Evolutionary conservation across 768 basidiomycete genomes (phyloP).

Genomic region (Termitomyces bulborhizus): DNA sequence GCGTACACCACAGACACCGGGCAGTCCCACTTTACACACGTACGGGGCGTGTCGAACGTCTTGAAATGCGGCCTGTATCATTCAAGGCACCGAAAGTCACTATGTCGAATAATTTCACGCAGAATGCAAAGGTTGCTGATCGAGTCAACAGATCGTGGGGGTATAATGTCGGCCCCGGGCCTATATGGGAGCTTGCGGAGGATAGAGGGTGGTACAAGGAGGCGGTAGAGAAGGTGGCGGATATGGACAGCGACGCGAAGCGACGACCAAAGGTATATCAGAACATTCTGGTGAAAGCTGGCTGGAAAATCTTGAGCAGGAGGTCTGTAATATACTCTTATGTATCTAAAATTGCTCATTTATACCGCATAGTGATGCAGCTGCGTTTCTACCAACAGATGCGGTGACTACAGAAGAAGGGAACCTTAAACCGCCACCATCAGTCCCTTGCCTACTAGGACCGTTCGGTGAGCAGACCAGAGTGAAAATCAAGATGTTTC

Average conservation of each 20-base stretch:
- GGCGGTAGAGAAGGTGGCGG: slow-evolving; percentile 25
- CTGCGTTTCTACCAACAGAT: slow-evolving; percentile 55
- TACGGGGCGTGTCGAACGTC: slow-evolving; percentile 52
- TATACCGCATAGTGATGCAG: slow-evolving; percentile 39
- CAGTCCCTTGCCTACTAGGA: slow-evolving; percentile 62
- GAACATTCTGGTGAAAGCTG: slow-evolving; percentile 34
- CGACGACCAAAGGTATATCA: slow-evolving; percentile 57
- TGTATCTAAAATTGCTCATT: neutral
- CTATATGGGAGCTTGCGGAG: slow-evolving; percentile 74
- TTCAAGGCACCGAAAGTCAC: slow-evolving; percentile 38
- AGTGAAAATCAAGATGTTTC: slow-evolving; percentile 47
- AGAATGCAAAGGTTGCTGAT: slow-evolving; percentile 38
- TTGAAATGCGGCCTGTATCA: slow-evolving; percentile 40
- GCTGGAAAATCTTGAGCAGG: slow-evolving; percentile 37
- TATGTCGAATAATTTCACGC: slow-evolving; percentile 53
- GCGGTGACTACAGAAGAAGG: slow-evolving; percentile 44
- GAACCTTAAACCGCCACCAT: slow-evolving; percentile 43
- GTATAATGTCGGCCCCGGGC: slow-evolving; percentile 68
- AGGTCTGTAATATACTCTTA: slow-evolving; percentile 34
- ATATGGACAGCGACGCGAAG: slow-evolving; percentile 37
- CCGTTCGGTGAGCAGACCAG: slow-evolving; percentile 47
- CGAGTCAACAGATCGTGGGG: slow-evolving; percentile 70
- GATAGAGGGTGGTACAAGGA: slow-evolving; percentile 80
- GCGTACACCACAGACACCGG: slow-evolving; percentile 67
- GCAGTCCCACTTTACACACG: slow-evolving; percentile 55